A percentile compares a stretch with the other conserved stretches of the same genome.
phyloP scores from a whole-genome alignment of 495 filamentous ascomycete genomes.

The Podospora tetraspora region DNA sequence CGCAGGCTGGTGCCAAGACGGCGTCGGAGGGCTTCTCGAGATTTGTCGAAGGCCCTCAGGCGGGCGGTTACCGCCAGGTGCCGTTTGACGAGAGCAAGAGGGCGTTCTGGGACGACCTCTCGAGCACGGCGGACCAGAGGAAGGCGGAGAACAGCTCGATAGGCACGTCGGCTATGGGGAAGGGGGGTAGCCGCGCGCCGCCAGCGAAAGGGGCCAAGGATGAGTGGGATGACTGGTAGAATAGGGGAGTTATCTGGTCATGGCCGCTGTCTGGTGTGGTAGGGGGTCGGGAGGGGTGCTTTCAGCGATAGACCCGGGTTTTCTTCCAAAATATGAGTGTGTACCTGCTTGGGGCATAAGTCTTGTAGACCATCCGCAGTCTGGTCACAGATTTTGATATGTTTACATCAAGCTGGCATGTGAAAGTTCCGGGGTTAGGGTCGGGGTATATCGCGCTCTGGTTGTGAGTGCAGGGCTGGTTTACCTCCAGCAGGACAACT shows the following conservation, averaged over 20 bases:
- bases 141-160: constrained; percentile 47
- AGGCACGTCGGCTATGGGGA: constrained; percentile 68
- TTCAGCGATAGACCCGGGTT: background rate
- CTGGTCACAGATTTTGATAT: background rate
- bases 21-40: constrained; percentile 72
- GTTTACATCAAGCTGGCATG: background rate
- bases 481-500: background rate
- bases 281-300: background rate
- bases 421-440: background rate
- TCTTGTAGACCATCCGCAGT: background rate
- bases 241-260: constrained; percentile 16
- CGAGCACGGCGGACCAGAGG: constrained; percentile 45
- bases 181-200: constrained; percentile 40
- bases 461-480: no score
- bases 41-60: constrained; percentile 65
- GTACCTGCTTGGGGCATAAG: background rate
- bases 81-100: constrained; percentile 58
- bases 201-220: constrained; percentile 42
- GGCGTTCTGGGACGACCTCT: constrained; percentile 88
- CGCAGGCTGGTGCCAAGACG: constrained; percentile 56
- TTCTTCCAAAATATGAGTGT: background rate
- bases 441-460: background rate
- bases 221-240: constrained; percentile 63
- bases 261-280: background rate
- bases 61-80: constrained; percentile 27